A percentile compares a stretch with the other conserved stretches of the same genome.
These are phyloP conservation scores for Hyaloperonospora brassicae DNA, from an alignment of 352 stramenopile species.

Conservation along the genomic window DNA sequence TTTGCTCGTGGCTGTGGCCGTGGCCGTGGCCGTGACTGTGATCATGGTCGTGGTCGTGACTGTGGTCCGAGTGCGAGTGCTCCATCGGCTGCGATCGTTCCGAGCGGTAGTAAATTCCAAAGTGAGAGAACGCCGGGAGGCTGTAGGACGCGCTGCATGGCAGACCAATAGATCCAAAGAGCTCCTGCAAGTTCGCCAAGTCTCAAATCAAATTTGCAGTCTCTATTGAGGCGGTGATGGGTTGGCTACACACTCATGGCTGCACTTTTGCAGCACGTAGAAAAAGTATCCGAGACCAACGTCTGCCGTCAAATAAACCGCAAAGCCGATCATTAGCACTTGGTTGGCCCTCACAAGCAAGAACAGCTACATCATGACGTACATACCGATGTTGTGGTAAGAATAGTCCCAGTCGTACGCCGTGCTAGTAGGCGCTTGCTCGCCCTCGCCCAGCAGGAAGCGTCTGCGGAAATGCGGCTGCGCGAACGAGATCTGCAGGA, in stretches of 20 bases:
- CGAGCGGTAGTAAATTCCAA: too few species aligned
- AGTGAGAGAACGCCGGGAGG: too few species aligned
- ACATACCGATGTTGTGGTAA: slow-evolving; percentile 44
- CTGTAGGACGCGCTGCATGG: background rate
- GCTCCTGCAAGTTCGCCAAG: background rate
- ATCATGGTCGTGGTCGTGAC: slow-evolving; percentile 27
- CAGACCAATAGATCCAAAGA: slow-evolving; percentile 5
- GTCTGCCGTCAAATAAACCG: slow-evolving; percentile 17
- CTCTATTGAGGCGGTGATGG: background rate
- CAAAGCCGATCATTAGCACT: slow-evolving; percentile 7
- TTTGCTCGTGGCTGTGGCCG: slow-evolving; percentile 28
- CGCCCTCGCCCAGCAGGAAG: slow-evolving; percentile 40
- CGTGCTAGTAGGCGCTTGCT: slow-evolving; percentile 23
- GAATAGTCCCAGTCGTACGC: slow-evolving; percentile 42
- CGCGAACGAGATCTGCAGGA: slow-evolving; percentile 74
- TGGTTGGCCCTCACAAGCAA: background rate
- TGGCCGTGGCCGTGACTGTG: slow-evolving; percentile 33
- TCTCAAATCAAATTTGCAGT: background rate
- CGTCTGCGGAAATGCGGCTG: slow-evolving; percentile 78
- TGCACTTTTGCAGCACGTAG: slow-evolving; percentile 43
- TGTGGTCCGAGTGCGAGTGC: slow-evolving; percentile 29
- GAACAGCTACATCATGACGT: background rate
- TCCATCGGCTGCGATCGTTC: slow-evolving; percentile 14
- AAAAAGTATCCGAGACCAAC: slow-evolving; percentile 57
- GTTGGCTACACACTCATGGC: slow-evolving; percentile 2